These are phyloP conservation scores for Fomitopsis schrenkii DNA, from an alignment of 1,284 basidiomycete genomes.

Conservation along the genomic window DNA sequence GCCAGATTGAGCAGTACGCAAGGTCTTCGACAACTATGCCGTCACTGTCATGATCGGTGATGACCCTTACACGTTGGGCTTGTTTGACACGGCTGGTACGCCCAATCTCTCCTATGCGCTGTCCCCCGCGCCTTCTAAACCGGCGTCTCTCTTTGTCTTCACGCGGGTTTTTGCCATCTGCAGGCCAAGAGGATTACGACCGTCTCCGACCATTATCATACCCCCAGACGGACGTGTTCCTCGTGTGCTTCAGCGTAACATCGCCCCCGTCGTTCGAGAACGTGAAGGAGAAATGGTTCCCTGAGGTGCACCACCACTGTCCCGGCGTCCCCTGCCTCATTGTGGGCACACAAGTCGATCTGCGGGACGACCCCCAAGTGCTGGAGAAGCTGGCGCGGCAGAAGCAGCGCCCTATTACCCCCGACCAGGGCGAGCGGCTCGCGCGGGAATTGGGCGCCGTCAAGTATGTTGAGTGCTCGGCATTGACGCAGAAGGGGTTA, in stretches of 20 bases:
- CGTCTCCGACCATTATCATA: conserved; percentile 98
- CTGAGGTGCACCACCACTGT: conserved; percentile 99
- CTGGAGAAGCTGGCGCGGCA: conserved; percentile 94
- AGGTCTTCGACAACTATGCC: conserved; percentile 98
- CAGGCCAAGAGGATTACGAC: conserved; percentile 99
- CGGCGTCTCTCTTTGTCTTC: conserved; percentile 6
- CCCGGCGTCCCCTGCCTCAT: conserved; percentile 99
- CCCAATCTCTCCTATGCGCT: conserved; percentile 1
- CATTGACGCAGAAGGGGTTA: conserved; percentile 96
- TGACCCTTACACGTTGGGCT: conserved; percentile 96
- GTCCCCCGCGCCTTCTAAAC: not conserved
- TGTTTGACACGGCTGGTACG: conserved; percentile 96
- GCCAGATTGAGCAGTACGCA: conserved; percentile 14
- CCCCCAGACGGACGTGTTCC: conserved; percentile 99
- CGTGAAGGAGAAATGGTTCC: conserved; percentile 99
- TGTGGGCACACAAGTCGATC: conserved; percentile 97
- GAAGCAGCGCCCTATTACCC: conserved; percentile 91
- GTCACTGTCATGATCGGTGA: conserved; percentile 99
- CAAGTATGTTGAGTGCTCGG: conserved; percentile 99
- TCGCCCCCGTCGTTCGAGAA: conserved; percentile 99
- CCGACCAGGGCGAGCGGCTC: conserved; percentile 89
- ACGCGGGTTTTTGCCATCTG: not conserved
- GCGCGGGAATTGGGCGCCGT: conserved; percentile 95
- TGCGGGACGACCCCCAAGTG: conserved; percentile 91
- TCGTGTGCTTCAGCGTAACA: conserved; percentile 99